Base-by-base conservation (phyloP, 2,329 filamentous ascomycete genomes). In the Coniochaeta prunicola region DNA sequence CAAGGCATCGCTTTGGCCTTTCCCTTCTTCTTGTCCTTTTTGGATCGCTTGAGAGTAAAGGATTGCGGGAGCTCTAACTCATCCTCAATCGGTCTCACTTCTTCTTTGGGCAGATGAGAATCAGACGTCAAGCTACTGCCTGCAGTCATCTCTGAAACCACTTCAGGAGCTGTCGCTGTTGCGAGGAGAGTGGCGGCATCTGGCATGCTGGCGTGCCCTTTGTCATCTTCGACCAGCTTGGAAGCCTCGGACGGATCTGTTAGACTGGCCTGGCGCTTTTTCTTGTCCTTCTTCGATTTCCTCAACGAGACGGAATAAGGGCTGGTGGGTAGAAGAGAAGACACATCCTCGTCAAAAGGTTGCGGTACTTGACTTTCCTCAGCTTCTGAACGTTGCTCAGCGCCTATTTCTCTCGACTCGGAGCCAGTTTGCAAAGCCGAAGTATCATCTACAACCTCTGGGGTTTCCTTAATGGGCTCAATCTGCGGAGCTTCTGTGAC, bases 231-330 rank as follows among this genome's bases (percentile, higher is more conserved):
- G 10, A 4, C 40, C 40, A n/a, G 28, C 24, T 28, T 26, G 30
- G 53, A 36, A 21, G n/a, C 19, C 19, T 24, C 40, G 40, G 40
- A 21, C 13, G 38, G 8, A 5, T 19, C 38, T 5, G 19, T 24
- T 6, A 21, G 19, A 13, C n/a, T 45, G 19, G 59, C 60, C 63
- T 65, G 59, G 61, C 66, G 69, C 62, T 66, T 69, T 60, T 70
- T 70, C 65, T 72, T 74, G 38, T 65, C 64, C 59, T 69, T 69
- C 62, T 68, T 69, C n/a, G 64, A 56, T 28, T 63, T 65, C 63
- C 67, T 67, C n/a, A 55, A 28, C 10, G 53, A 55, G 17, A 55
- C 53, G 33, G 53, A 34, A 31, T 55, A 55, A 17, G 53, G 53
- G 31, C 30, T 55, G 2, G 53, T 55, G 31, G 33, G 53, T 10